Base-by-base conservation (phyloP, 1,284 basidiomycete species). In the Trametes sp. region DNA sequence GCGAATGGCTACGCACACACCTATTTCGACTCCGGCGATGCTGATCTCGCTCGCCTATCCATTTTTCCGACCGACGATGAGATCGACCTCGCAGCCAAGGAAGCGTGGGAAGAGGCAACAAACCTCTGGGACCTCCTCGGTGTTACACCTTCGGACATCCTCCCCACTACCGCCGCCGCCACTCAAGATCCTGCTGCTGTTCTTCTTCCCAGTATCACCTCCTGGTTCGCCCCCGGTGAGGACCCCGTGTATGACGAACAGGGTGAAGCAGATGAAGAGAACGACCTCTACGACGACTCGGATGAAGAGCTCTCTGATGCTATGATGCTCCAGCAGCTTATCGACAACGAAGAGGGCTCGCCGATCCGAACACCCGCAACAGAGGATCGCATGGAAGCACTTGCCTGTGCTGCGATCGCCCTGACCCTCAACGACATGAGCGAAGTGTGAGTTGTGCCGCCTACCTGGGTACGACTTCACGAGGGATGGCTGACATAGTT, bases 1-100 rank as follows among this genome's bases (percentile, higher is more conserved):
- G 69, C 69, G 16, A 28, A 19, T 16, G 69, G 69, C 0, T 72
- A 72, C 41, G 61, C 60, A 19, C 67, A 70, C 33, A 66, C 51
- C 2, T 68, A 70, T 38, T 41, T 57, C 23, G 60, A 65, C 31
- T 2, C 19, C 4, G 24, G 19, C 8, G 54, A 35, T 11, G 38
- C 63, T 13, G 59, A 71, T 44, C 38, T 70, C 2, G 23, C 44
- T 8, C 2, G 6, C 2, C 63, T 69, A 0, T 36, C 59, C 0
- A 36, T 45, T 0, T 70, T 58, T 31, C 63, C 65, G 2, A 23
- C 49, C 4, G 64, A 65, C 29, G 24, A 8, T 8, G 63, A 64
- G 14, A 64, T 69, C 41, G n/a, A 24, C 4, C 8, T 16, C 6
- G 57, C 56, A 7, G 45, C 64, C 0, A 7, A 44, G 6, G 49